Base-by-base conservation (phyloP, 163 green algal genomes). In the Scenedesmus sp. region DNA sequence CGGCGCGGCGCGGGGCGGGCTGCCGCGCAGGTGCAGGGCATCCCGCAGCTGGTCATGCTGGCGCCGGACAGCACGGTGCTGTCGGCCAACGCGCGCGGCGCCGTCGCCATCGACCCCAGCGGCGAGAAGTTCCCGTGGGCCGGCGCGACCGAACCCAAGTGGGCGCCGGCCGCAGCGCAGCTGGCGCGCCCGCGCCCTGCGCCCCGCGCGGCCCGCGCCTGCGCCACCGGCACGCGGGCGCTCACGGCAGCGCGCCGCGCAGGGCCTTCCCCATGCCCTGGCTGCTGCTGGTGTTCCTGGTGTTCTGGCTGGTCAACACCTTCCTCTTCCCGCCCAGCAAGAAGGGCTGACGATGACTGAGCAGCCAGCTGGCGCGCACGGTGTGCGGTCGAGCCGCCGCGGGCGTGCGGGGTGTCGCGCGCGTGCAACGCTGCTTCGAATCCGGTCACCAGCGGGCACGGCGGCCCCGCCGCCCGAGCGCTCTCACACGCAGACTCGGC, bases 41-140 rank as follows among this genome's bases (percentile, higher is more conserved):
- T 90, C 63, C 85, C 85, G 29, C 73, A 50, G 4, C 63, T 90
- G 11, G 60, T 87, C 22, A 72, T 90, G 24, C 34, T 90, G 29
- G 80, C 78, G n/a, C 71, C 57, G 17, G 72, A 73, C 31, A 86
- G 64, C 13, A 77, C 74, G 20, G 39, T 89, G 6, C 70, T 89
- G 31, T 77, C 42, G 4, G 65, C 22, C 31, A 78, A 83, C 51
- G 84, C 70, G 17, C 71, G 84, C 3, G 72, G 70, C 10, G 81
- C 72, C 29, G 66, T 89, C 1, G 36, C 10, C 4, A 60, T 63
- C 26, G 81, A 89, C 57, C 51, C 69, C 34, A 63, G 76, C 26
- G 80, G 81, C 17, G 71, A 71, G 7, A 58, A 75, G 34, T 89
- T 85, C 47, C 84, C 84, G 26, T 89, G 84, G 83, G 4, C 29